A percentile compares a stretch with the other conserved stretches of the same genome.
phyloP scores from a whole-genome alignment of 768 basidiomycete genomes.

The Chalciporus piperatus region DNA sequence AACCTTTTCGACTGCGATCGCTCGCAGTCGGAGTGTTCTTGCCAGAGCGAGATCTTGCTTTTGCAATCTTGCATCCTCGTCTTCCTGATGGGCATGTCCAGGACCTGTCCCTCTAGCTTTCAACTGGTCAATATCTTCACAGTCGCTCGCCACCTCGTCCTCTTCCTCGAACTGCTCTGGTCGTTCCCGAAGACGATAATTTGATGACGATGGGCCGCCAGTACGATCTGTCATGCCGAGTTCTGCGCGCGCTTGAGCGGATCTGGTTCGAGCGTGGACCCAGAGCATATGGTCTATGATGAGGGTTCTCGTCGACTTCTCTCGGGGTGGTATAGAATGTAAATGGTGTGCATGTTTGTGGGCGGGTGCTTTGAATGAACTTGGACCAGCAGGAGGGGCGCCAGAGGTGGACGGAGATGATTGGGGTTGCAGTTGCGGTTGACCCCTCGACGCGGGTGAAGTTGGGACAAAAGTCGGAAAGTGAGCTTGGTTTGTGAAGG shows the following conservation, averaged over 20 bases:
- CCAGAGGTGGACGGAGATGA: slow-evolving; percentile 13
- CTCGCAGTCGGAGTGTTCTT: slow-evolving; percentile 61
- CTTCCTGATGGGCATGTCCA: slow-evolving; percentile 47
- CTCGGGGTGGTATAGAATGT: slow-evolving; percentile 81
- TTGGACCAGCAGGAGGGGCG: slow-evolving; percentile 9
- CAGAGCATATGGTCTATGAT: slow-evolving; percentile 88
- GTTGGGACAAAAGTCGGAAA: slow-evolving; percentile 18
- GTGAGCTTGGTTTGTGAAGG: slow-evolving; percentile 15
- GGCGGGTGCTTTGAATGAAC: slow-evolving; percentile 64
- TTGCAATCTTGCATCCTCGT: slow-evolving; percentile 55
- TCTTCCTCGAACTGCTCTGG: slow-evolving; percentile 80
- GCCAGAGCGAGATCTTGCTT: slow-evolving; percentile 64
- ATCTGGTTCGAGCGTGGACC: slow-evolving; percentile 78
- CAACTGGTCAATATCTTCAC: slow-evolving; percentile 47
- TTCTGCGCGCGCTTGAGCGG: slow-evolving; percentile 81
- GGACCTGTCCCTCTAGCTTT: slow-evolving; percentile 52
- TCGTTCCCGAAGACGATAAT: slow-evolving; percentile 61
- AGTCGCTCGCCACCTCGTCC: slow-evolving; percentile 62
- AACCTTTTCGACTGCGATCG: slow-evolving; percentile 82
- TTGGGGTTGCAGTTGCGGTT: slow-evolving; percentile 9
- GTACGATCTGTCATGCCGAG: slow-evolving; percentile 83
- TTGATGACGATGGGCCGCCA: slow-evolving; percentile 58
- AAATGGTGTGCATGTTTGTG: slow-evolving; percentile 88
- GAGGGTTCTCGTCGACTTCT: slow-evolving; percentile 85
- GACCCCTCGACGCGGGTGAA: slow-evolving; percentile 5